Conservation (phyloP, 2,329 filamentous ascomycete genomes). For the Fonsecaea pugnacius region DNA sequence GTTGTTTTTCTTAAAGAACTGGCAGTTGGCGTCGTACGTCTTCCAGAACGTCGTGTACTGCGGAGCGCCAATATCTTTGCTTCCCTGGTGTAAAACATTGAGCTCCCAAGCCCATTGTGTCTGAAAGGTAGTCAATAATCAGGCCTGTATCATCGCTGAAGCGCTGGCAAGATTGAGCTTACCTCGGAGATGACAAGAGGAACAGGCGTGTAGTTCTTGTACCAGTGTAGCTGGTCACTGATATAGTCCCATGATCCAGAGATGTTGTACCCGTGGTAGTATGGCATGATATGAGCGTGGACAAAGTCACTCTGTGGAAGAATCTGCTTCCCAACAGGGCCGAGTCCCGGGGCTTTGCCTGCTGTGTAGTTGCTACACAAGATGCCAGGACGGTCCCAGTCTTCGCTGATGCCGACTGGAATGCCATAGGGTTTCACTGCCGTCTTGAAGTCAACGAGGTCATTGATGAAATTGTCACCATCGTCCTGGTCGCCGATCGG, state of each 20-base stretch:
- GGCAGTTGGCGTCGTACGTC: conserved; percentile 15
- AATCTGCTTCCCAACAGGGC: conserved; percentile 14
- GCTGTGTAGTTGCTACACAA: conserved; percentile 17
- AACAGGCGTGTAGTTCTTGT: conserved; percentile 23
- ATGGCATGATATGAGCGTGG: conserved; percentile 21
- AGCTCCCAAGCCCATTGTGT: conserved; percentile 25
- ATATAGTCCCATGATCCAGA: conserved; percentile 19
- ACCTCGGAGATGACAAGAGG: conserved; percentile 21
- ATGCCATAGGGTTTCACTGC: conserved; percentile 16
- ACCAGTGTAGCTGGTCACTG: conserved; percentile 16
- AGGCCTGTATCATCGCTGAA: not conserved
- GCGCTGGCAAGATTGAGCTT: not conserved
- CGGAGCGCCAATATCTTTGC: conserved; percentile 17
- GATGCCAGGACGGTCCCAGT: conserved; percentile 20
- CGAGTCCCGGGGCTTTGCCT: conserved; percentile 14
- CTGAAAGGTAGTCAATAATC: not conserved
- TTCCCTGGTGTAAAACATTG: conserved; percentile 21
- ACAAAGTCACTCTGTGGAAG: conserved; percentile 20
- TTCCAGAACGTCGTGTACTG: conserved; percentile 21
- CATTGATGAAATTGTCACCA: conserved; percentile 19
- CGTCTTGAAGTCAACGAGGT: conserved; percentile 15
- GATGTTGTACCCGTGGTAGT: conserved; percentile 21
- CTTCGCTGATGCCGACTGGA: conserved; percentile 21
- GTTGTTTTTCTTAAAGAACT: conserved; percentile 24
- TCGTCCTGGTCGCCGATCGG: conserved; percentile 19